Evolutionary conservation across 345 rosid genomes (phyloP).

Genomic region (Laguncularia racemosa): DNA sequence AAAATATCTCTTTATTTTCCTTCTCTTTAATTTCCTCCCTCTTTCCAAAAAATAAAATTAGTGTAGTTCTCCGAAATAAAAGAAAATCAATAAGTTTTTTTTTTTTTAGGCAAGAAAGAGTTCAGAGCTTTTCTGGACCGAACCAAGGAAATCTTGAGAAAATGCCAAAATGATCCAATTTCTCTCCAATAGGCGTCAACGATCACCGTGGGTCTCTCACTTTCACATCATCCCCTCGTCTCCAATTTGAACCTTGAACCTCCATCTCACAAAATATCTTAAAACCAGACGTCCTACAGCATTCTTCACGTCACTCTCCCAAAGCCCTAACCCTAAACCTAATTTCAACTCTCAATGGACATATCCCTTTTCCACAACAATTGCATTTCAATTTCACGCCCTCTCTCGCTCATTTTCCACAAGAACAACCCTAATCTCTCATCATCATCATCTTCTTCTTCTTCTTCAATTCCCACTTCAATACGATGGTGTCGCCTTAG

Average conservation of each 20-base stretch:
- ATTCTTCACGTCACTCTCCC: neutral
- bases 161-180: neutral
- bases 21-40: too few species aligned
- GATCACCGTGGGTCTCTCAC: neutral
- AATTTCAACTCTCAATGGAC: constrained; percentile 21
- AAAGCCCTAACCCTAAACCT: constrained; percentile 3
- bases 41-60: too few species aligned
- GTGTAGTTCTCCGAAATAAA: too few species aligned
- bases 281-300: neutral
- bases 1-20: too few species aligned
- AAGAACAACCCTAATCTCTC: constrained; percentile 10
- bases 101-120: too few species aligned
- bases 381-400: constrained; percentile 22
- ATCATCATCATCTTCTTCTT: constrained; percentile 18
- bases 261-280: neutral
- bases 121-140: too few species aligned
- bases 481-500: constrained; percentile 12
- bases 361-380: constrained; percentile 30
- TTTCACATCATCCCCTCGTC: neutral
- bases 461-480: constrained; percentile 18
- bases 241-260: neutral
- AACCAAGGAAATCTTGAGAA: too few species aligned
- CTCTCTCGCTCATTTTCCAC: neutral
- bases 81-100: too few species aligned
- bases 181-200: neutral